Evolutionary conservation across 2,329 filamentous ascomycete species (phyloP).

Genomic region (Curvularia hawaiiensis): DNA sequence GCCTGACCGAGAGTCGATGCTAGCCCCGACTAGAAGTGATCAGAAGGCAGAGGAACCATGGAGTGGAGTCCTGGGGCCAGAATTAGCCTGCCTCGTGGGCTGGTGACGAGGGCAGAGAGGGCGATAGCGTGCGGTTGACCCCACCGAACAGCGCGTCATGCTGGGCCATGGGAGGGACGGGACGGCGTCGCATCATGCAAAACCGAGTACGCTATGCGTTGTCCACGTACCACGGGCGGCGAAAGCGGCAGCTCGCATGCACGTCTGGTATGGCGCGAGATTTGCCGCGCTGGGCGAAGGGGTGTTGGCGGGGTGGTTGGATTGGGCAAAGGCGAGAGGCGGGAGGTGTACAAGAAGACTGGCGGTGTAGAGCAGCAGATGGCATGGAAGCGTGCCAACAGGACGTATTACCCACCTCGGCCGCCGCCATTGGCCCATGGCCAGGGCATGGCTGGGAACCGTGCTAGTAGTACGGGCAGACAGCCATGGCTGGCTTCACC

Average conservation of each 20-base stretch:
- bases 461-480: conserved; percentile 14
- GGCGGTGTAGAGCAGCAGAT: conserved; percentile 30
- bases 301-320: conserved; percentile 7
- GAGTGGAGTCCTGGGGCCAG: conserved; percentile 4
- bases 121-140: conserved; percentile 1
- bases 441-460: conserved; percentile 22
- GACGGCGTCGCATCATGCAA: conserved; percentile 12
- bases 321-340: conserved; percentile 9
- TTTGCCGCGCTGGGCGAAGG: conserved; percentile 29
- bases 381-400: conserved; percentile 16
- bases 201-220: conserved; percentile 31
- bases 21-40: conserved; percentile 4
- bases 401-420: conserved; percentile 13
- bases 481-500: conserved; percentile 22
- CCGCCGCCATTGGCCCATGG: conserved; percentile 20
- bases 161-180: background rate
- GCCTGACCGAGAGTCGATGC: conserved; percentile 5
- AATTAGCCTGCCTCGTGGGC: conserved; percentile 12
- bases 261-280: conserved; percentile 13
- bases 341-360: conserved; percentile 26
- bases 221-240: conserved; percentile 23
- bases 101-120: conserved; percentile 6
- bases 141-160: conserved; percentile 17
- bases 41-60: conserved; percentile 8
- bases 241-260: conserved; percentile 24